phyloP scores from a whole-genome alignment of 257 asterid genomes.

The Solanum dulcamara region DNA sequence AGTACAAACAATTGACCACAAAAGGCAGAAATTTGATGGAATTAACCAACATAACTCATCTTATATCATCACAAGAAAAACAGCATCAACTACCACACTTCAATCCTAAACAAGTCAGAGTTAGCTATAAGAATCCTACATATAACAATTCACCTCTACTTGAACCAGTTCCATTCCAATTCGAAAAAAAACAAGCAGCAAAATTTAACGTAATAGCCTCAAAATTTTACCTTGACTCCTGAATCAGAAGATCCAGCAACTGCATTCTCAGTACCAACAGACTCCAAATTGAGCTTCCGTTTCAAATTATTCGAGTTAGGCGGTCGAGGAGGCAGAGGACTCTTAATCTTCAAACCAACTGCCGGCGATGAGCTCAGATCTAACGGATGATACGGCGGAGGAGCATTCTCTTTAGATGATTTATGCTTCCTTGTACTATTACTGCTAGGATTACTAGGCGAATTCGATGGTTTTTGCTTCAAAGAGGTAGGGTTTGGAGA shows the following conservation, averaged over 20 bases:
- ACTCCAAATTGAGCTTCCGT: conserved; percentile 72
- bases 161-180: background rate
- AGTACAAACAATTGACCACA: background rate
- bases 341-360: conserved; percentile 27
- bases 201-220: background rate
- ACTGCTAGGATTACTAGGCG: conserved; percentile 10
- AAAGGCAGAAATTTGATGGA: background rate
- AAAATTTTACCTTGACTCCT: conserved; percentile 55
- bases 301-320: conserved; percentile 21
- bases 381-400: conserved; percentile 22
- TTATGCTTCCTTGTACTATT: conserved; percentile 28
- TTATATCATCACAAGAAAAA: too few relatives aligned
- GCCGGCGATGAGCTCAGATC: conserved; percentile 16
- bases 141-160: background rate
- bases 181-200: background rate
- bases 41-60: background rate
- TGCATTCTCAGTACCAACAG: conserved; percentile 31
- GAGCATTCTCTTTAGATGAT: conserved; percentile 73
- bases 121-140: background rate
- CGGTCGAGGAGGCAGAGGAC: conserved; percentile 89
- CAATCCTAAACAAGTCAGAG: background rate
- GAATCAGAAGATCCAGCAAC: conserved; percentile 38
- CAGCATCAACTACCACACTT: background rate
- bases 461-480: conserved; percentile 13
- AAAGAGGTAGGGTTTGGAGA: conserved; percentile 49